A percentile compares a stretch with the other conserved stretches of the same genome.
These are phyloP conservation scores for Verticillium longisporum DNA, from an alignment of 2,329 filamentous ascomycete species.

Conservation along the genomic window DNA sequence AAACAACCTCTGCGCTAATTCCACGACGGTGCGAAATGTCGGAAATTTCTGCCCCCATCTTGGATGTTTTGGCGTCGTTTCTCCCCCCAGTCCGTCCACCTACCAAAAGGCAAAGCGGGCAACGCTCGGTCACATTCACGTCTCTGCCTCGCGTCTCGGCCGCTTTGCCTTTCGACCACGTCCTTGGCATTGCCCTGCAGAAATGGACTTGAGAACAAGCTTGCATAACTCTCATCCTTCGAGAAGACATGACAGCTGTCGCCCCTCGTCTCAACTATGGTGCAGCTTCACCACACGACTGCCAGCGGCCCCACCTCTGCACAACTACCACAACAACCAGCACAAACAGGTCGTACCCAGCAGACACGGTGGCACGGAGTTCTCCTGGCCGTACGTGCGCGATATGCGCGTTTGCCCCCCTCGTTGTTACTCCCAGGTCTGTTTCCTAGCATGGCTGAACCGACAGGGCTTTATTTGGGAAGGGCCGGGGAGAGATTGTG, in stretches of 20 bases:
- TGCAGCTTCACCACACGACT: neutral
- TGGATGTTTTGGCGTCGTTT: neutral
- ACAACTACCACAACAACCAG: neutral
- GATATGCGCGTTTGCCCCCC: neutral
- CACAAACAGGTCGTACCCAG: neutral
- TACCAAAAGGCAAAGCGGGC: neutral
- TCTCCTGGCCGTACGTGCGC: neutral
- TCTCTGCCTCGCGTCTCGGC: neutral
- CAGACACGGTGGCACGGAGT: neutral
- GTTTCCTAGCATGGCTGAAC: neutral
- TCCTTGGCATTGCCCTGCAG: neutral
- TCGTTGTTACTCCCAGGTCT: neutral
- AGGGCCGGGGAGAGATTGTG: too few species aligned
- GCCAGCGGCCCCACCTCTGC: neutral
- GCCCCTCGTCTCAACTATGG: neutral
- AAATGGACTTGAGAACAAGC: neutral
- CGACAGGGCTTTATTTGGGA: neutral
- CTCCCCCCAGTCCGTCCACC: neutral
- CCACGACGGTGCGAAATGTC: neutral
- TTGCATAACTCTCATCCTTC: neutral
- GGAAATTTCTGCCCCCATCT: neutral
- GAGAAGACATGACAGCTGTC: neutral
- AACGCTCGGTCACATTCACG: neutral
- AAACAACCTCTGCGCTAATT: neutral
- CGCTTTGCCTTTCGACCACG: neutral